Evolutionary conservation across 176 grass and related monocot genomes (phyloP), one percentile per base, ranked within the genome.

Genomic region (Tillandsia fasciculata): DNA sequence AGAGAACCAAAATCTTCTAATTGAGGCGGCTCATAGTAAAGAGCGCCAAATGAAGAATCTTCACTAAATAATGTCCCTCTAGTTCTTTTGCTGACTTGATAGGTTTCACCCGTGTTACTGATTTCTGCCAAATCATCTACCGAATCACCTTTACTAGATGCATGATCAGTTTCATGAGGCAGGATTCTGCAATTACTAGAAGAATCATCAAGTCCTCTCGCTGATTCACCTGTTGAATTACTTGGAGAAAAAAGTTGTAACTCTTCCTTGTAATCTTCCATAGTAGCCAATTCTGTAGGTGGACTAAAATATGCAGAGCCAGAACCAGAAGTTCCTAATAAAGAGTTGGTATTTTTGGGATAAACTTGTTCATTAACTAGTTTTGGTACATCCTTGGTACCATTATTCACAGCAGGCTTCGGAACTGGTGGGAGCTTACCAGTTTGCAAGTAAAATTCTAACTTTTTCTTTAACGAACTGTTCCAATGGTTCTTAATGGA

Each of bases 401-500:
- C 76, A 83, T 78, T 69, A 75, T 68, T 29, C 12, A 50, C 48
- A 70, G 70, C 56, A 63, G 79, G 23, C 53, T 77, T 92, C 0
- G 79, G 53, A 78, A 68, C 57, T 57, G 77, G 27, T 48, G 73
- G 67, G 78, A 80, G 68, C 70, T 69, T 88, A 69, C 51, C 76
- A 50, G 73, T 65, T 48, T 59, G 59, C 52, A 48, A 51, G 51
- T 83, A 90, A 50, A 75, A 65, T 42, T 99, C 90, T 82, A 87
- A 74, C 70, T 90, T 93, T 76, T 99, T 99, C 81, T 86, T 94
- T 71, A 99, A 87, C 61, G 90, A 99, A 74, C 95, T 99, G 68
- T 99, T 99, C 95, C 95, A 99, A 64, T 99, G 95, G 82, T 99
- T 94, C 78, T 99, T 94, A 79, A 99, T 99, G 12, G 95, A 87